phyloP scores from a whole-genome alignment of 2,329 filamentous ascomycete species.

The Albophoma yamanashiensis region DNA sequence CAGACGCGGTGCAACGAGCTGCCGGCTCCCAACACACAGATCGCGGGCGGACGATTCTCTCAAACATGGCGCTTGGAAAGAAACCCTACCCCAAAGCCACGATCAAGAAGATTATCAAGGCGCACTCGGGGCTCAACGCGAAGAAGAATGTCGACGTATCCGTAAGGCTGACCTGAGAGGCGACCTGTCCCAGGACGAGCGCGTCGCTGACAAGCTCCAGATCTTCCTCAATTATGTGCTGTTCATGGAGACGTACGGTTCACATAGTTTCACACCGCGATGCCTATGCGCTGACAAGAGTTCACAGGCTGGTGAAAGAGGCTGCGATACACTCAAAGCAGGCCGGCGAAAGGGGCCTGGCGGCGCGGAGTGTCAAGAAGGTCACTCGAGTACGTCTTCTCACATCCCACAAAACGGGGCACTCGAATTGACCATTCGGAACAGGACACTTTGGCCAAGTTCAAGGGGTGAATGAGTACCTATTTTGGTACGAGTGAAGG shows the following conservation, averaged over 20 bases:
- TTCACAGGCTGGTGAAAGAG: constrained; percentile 62
- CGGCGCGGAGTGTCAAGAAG: constrained; percentile 66
- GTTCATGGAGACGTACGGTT: constrained; percentile 57
- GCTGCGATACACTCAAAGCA: constrained; percentile 67
- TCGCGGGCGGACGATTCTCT: background rate
- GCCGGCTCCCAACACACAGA: background rate
- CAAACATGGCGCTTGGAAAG: constrained; percentile 35
- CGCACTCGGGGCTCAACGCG: constrained; percentile 68
- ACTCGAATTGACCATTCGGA: background rate
- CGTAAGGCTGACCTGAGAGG: constrained; percentile 34
- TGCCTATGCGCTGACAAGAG: background rate
- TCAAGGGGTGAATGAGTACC: constrained; percentile 48
- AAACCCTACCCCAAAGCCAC: constrained; percentile 78
- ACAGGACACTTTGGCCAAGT: constrained; percentile 56
- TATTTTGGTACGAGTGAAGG: background rate
- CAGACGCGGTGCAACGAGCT: background rate
- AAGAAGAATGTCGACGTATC: constrained; percentile 81
- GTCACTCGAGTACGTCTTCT: constrained; percentile 52
- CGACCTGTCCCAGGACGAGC: constrained; percentile 7
- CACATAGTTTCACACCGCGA: background rate
- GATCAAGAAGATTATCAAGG: constrained; percentile 83
- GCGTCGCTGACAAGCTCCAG: constrained; percentile 32
- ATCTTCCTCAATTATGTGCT: constrained; percentile 78
- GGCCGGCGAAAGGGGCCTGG: constrained; percentile 60
- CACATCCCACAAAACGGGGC: background rate